Conservation (phyloP, 257 asterid species). For the Nicotiana knightiana region DNA sequence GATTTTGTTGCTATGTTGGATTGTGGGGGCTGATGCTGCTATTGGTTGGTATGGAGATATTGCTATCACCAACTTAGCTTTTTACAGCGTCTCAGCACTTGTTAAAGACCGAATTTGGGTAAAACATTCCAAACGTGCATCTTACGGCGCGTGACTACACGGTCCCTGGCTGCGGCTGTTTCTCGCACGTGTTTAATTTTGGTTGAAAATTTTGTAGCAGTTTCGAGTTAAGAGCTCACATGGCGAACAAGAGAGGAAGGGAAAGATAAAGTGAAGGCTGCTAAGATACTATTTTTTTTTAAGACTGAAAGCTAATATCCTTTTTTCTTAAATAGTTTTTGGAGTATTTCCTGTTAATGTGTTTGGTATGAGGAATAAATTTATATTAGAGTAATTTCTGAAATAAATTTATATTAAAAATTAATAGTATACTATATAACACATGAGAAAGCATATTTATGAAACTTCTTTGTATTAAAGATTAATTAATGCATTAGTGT, state of each 20-base stretch:
- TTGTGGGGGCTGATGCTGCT: conserved; percentile 22
- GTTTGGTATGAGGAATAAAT: too few relatives aligned
- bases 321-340: neutral
- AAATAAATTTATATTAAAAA: too few relatives aligned
- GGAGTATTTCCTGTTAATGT: neutral
- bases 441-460: too few relatives aligned
- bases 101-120: neutral
- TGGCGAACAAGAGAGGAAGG: neutral
- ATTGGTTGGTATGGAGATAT: conserved; percentile 15
- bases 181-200: neutral
- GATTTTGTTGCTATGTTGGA: conserved; percentile 29
- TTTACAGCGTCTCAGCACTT: neutral
- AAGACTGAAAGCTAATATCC: neutral
- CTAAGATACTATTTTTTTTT: neutral
- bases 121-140: conserved; percentile 20
- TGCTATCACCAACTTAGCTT: conserved; percentile 16
- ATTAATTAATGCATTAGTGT: too few relatives aligned
- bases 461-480: too few relatives aligned
- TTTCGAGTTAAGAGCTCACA: conserved; percentile 29
- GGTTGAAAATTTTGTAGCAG: conserved; percentile 6
- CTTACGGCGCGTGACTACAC: conserved; percentile 19
- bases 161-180: conserved; percentile 5
- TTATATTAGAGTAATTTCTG: too few relatives aligned
- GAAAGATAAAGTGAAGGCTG: neutral
- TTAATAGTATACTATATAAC: too few relatives aligned